A percentile compares a stretch with the other conserved stretches of the same genome.
These are phyloP conservation scores for Melaleuca quinquenervia DNA, from an alignment of 345 rosid genomes.

Conservation along the genomic window DNA sequence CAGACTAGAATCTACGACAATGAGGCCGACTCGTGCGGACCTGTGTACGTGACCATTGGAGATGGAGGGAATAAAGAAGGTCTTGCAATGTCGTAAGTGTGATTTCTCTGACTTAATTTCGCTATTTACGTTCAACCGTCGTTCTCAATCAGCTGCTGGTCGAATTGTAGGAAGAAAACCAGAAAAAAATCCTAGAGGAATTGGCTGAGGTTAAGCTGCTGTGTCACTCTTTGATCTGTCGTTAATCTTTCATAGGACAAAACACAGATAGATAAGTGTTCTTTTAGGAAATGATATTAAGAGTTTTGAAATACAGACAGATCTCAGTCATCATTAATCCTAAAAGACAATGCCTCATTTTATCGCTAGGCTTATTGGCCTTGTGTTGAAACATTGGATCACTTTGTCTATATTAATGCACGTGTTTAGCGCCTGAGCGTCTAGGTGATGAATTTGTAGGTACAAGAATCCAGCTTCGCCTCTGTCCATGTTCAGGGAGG, in stretches of 20 bases:
- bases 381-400: neutral
- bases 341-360: neutral
- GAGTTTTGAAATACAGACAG: neutral
- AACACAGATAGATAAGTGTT: neutral
- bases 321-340: neutral
- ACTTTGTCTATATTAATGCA: neutral
- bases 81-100: conserved; percentile 50
- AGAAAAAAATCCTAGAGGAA: neutral
- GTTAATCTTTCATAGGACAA: conserved; percentile 9
- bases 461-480: conserved; percentile 41
- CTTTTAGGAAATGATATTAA: neutral
- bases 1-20: conserved; percentile 69
- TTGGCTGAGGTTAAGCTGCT: neutral
- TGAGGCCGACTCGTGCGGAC: conserved; percentile 65
- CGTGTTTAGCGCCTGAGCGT: neutral
- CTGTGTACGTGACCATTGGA: conserved; percentile 69
- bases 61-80: conserved; percentile 95
- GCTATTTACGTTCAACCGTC: neutral
- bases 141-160: neutral
- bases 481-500: conserved; percentile 44
- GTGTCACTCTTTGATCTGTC: neutral
- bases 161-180: neutral
- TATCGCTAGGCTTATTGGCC: neutral
- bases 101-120: neutral
- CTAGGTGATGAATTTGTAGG: conserved; percentile 12